Conservation (phyloP, 768 basidiomycete species). For the Lyophyllum semitale region DNA sequence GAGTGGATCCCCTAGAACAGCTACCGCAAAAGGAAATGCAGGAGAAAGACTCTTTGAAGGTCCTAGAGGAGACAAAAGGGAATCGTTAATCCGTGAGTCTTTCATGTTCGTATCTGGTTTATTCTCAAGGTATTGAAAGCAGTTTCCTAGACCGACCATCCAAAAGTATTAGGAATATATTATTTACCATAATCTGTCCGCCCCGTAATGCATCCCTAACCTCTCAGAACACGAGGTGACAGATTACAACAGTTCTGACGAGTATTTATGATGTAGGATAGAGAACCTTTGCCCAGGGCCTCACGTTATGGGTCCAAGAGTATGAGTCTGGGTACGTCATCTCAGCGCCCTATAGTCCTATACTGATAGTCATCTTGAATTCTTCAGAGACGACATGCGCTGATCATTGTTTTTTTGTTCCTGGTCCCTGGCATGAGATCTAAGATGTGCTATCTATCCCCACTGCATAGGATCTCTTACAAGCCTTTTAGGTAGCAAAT, state of each 20-base stretch:
- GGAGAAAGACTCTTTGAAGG: too few relatives aligned
- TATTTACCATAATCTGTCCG: neutral
- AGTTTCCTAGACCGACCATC: neutral
- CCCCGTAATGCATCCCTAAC: neutral
- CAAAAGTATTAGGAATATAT: neutral
- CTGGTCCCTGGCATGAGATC: too few relatives aligned
- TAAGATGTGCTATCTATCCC: too few relatives aligned
- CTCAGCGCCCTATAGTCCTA: neutral
- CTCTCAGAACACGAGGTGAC: neutral
- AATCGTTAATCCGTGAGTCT: neutral
- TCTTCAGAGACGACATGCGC: too few relatives aligned
- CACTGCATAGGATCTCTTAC: too few relatives aligned
- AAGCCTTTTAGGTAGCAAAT: too few relatives aligned
- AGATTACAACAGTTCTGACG: neutral
- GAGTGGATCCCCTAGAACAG: neutral
- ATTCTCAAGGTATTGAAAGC: neutral
- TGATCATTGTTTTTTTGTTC: too few relatives aligned
- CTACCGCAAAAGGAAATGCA: neutral
- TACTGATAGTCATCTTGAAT: too few relatives aligned
- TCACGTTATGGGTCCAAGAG: neutral
- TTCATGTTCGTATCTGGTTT: neutral
- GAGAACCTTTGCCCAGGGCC: neutral
- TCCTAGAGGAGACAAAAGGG: too few relatives aligned
- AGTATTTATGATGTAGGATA: neutral
- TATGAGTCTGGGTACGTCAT: neutral